A percentile compares a stretch with the other conserved stretches of the same genome.
Evolutionary conservation across 2,329 filamentous ascomycete genomes (phyloP).

Genomic region (Aspergillus cejpii): DNA sequence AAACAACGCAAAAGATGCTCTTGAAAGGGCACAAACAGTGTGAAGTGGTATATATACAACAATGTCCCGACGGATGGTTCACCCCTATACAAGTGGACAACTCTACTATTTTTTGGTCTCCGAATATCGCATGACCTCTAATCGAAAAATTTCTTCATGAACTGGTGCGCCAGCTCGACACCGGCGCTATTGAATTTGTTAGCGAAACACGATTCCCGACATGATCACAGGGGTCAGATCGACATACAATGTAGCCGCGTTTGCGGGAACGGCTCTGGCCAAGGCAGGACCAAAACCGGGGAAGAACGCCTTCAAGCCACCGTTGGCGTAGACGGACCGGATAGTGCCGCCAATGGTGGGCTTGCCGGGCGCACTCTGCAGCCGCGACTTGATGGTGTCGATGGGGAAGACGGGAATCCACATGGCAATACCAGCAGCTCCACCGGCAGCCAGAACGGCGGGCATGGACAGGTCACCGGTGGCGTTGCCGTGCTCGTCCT

Average conservation of each 20-base stretch:
- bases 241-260: slow-evolving; percentile 81
- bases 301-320: slow-evolving; percentile 90
- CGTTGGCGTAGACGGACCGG: slow-evolving; percentile 70
- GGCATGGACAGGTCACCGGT: slow-evolving; percentile 70
- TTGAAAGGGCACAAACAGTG: background rate
- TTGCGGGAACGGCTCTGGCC: slow-evolving; percentile 87
- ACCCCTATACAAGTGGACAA: slow-evolving; percentile 2
- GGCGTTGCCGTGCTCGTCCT: slow-evolving; percentile 66
- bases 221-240: background rate
- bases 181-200: slow-evolving; percentile 33
- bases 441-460: slow-evolving; percentile 80
- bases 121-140: slow-evolving; percentile 4
- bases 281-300: slow-evolving; percentile 91
- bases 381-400: slow-evolving; percentile 88
- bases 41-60: slow-evolving; percentile 1
- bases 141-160: slow-evolving; percentile 44
- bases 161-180: slow-evolving; percentile 47
- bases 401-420: slow-evolving; percentile 98
- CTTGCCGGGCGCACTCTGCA: slow-evolving; percentile 85
- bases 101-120: slow-evolving; percentile 7
- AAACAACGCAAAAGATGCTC: slow-evolving; percentile 5
- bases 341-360: slow-evolving; percentile 75
- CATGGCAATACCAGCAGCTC: slow-evolving; percentile 91
- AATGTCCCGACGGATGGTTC: background rate
- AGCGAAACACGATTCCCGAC: slow-evolving; percentile 4